Evolutionary conservation across 257 asterid species (phyloP).

Genomic region (Sherardia arvensis): DNA sequence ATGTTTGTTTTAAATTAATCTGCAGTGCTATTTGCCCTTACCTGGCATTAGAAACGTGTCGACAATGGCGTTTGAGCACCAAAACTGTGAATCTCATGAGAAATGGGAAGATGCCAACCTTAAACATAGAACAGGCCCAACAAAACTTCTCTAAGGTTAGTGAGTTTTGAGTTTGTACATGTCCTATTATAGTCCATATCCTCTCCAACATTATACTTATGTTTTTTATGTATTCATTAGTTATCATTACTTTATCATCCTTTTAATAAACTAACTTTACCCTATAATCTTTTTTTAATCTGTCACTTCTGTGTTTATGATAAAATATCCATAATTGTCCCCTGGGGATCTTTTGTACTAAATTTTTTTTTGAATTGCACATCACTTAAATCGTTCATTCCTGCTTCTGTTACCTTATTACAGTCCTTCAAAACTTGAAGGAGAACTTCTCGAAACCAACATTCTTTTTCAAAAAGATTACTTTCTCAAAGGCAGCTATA

Average conservation of each 20-base stretch:
- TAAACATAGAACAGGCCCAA: conserved; percentile 95
- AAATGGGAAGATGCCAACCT: conserved; percentile 98
- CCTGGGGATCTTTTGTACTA: not conserved
- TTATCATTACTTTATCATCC: not conserved
- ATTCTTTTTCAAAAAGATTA: not conserved
- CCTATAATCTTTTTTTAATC: not conserved
- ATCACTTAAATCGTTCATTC: not conserved
- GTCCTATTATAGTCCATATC: not conserved
- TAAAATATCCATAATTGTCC: not conserved
- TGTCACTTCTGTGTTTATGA: not conserved
- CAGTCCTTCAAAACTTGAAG: not conserved
- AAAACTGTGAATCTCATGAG: conserved; percentile 98
- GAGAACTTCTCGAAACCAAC: not conserved
- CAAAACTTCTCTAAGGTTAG: conserved; percentile 88
- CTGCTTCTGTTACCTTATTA: not conserved
- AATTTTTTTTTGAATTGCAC: too few species aligned
- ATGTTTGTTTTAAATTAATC: not conserved
- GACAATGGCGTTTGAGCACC: conserved; percentile 97
- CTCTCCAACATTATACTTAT: not conserved
- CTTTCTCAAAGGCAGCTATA: not conserved
- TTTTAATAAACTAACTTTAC: not conserved
- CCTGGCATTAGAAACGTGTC: conserved; percentile 94
- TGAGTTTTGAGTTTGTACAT: not conserved
- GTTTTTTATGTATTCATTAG: not conserved
- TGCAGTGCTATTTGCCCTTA: conserved; percentile 94